Base-by-base conservation (phyloP, 2,329 filamentous ascomycete species). In the Fusarium concolor region DNA sequence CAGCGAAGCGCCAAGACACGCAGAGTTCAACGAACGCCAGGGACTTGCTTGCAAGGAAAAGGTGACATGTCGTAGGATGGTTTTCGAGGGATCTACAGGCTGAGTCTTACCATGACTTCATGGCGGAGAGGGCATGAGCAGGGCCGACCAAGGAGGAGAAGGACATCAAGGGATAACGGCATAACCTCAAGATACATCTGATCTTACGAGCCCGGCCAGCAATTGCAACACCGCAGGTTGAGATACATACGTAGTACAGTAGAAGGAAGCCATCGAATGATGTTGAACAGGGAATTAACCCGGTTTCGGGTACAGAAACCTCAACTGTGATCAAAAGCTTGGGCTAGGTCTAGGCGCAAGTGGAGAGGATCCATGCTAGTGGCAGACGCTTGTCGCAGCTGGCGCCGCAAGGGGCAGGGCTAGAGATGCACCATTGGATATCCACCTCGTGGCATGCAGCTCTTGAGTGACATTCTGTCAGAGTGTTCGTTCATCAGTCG, bases 361-460 rank as follows among this genome's bases (percentile, higher is more conserved):
- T 73, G 70, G 70, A 60, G 60, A 59, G 47, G 12, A 53, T n/a
- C 37, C 61, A 44, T 69, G 65, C 61, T 62, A 59, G 58, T 42
- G 46, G 28, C 38, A 58, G 56, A 67, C 64, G 63, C 63, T 67
- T 67, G 65, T 67, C 29, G 56, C 51, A 58, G 53, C 56, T 67
- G 66, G 68, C 62, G 64, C 70, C 51, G 68, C 66, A 71, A 72
- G 69, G 69, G 69, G 70, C 54, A 60, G 37, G 58, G 59, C 68
- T 73, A 73, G 58, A 64, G 68, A 57, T 70, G 68, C 71, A 67
- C 59, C 45, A 46, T 47, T 64, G 61, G 71, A 73, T 67, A 59
- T 56, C 60, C 67, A 71, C 68, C 71, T 70, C 67, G 66, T 73
- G 71, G 71, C 51, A 60, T 60, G 66, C 57, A 58, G 59, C 58